Conservation (phyloP, 257 asterid species). For the Nicotiana attenuata region DNA sequence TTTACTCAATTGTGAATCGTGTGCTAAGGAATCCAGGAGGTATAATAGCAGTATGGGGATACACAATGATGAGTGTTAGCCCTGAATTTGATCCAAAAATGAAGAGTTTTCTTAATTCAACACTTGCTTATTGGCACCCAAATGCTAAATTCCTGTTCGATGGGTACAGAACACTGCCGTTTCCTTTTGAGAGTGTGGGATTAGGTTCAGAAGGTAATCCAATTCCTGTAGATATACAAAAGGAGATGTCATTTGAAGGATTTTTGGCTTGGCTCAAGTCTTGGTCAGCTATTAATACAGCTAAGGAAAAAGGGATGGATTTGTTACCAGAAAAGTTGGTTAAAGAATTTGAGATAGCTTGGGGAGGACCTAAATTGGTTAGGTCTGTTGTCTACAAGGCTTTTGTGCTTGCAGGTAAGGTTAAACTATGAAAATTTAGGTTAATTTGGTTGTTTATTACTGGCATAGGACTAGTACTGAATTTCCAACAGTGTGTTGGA, state of each 20-base stretch:
- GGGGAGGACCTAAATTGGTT: constrained; percentile 16
- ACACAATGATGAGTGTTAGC: background rate
- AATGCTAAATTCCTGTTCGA: background rate
- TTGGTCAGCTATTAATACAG: constrained; percentile 9
- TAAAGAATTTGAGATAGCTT: constrained; percentile 16
- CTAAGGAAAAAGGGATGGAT: constrained; percentile 20
- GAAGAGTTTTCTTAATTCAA: background rate
- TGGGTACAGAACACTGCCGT: constrained; percentile 14
- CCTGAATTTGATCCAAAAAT: constrained; percentile 5
- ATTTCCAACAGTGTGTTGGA: background rate
- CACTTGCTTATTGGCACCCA: constrained; percentile 14
- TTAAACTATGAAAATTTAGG: background rate
- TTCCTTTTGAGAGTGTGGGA: constrained; percentile 19
- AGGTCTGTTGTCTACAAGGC: constrained; percentile 11
- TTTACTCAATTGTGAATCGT: constrained; percentile 8
- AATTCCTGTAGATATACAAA: constrained; percentile 12
- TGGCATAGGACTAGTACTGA: background rate
- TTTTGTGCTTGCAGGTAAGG: constrained; percentile 17
- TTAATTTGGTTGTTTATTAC: background rate
- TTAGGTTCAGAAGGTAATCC: constrained; percentile 20
- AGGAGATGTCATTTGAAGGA: constrained; percentile 21
- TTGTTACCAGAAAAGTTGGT: constrained; percentile 15
- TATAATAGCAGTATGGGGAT: constrained; percentile 20
- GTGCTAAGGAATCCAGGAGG: constrained; percentile 24
- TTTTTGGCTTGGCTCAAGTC: constrained; percentile 15